Evolutionary conservation across 257 asterid genomes (phyloP).

Genomic region (Misopates orontium): DNA sequence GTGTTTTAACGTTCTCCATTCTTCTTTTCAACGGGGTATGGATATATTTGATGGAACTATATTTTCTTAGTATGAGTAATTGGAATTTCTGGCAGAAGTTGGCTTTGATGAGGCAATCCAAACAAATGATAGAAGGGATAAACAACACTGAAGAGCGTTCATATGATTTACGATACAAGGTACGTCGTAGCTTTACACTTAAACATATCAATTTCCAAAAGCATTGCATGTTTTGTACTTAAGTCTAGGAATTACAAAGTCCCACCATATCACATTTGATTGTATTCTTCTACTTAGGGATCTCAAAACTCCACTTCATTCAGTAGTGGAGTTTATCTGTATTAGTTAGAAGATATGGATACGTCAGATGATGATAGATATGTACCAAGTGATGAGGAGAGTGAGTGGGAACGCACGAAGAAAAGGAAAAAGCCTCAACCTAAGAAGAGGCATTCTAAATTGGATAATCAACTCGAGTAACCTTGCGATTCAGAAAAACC

Average conservation of each 20-base stretch:
- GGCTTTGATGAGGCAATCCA: conserved; percentile 50
- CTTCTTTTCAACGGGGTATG: too few relatives aligned
- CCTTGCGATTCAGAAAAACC: conserved; percentile 23
- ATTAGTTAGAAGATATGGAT: conserved; percentile 79
- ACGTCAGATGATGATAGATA: conserved; percentile 57
- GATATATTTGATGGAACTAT: not conserved
- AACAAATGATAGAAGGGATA: conserved; percentile 34
- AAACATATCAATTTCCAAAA: not conserved
- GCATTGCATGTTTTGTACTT: not conserved
- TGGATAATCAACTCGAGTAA: conserved; percentile 30
- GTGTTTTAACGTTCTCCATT: too few relatives aligned
- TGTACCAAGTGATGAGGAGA: conserved; percentile 32
- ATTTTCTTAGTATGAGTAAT: conserved; percentile 3
- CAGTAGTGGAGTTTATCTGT: conserved; percentile 33
- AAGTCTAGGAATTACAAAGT: not conserved
- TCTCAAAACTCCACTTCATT: conserved; percentile 49
- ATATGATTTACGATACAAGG: conserved; percentile 80
- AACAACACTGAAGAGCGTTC: conserved; percentile 49
- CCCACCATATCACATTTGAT: not conserved
- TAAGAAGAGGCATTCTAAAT: conserved; percentile 39
- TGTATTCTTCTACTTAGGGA: conserved; percentile 40
- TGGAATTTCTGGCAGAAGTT: conserved; percentile 45
- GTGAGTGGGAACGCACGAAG: conserved; percentile 41
- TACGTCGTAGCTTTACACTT: conserved; percentile 21
- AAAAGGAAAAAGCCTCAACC: conserved; percentile 42